Percentiles rank a stretch among this genome's conserved stretches.
Conservation (phyloP, 202 grass and related monocot species). For the Cymbopogon flexuosus region DNA sequence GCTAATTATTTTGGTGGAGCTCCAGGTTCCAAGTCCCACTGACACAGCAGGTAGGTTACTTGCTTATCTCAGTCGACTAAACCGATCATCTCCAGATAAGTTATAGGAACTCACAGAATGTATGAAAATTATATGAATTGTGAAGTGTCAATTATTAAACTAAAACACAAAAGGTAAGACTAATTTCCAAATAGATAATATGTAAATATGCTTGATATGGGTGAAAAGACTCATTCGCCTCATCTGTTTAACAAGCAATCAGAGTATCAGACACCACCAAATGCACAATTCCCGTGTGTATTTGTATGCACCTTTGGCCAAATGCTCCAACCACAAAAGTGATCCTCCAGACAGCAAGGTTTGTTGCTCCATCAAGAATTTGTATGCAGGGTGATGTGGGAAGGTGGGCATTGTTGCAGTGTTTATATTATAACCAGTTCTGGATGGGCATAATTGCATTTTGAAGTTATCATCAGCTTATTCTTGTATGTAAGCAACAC, state of each 20-base stretch:
- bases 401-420: not conserved
- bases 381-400: not conserved
- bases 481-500: not conserved
- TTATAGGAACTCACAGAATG: not conserved
- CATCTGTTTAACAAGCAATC: not conserved
- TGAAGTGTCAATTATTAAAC: not conserved
- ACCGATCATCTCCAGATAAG: not conserved
- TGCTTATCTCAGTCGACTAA: not conserved
- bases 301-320: not conserved
- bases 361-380: not conserved
- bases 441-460: not conserved
- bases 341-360: not conserved
- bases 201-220: not conserved
- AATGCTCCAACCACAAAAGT: not conserved
- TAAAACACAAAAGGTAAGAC: not conserved
- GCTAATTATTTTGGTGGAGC: too few relatives aligned
- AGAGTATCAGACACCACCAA: not conserved
- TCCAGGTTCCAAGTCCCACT: too few relatives aligned
- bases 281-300: not conserved
- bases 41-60: not conserved
- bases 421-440: not conserved
- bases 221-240: not conserved
- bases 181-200: not conserved
- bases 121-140: not conserved
- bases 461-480: not conserved